A percentile compares a stretch with the other conserved stretches of the same genome.
Evolutionary conservation across 495 filamentous ascomycete species (phyloP).

Genomic region (Penicillium malachiteum): DNA sequence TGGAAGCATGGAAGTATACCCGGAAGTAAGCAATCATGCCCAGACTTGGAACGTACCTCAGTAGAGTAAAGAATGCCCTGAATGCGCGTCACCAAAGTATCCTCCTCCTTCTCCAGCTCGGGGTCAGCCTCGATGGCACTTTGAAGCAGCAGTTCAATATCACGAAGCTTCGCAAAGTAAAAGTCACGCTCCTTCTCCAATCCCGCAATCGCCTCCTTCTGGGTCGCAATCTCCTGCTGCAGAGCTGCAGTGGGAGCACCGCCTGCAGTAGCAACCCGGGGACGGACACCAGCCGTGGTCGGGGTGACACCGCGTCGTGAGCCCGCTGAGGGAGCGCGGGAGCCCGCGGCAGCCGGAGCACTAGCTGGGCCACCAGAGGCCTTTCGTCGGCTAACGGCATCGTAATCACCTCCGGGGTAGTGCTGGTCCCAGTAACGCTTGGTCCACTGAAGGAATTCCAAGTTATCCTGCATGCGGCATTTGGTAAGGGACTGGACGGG

Average conservation of each 20-base stretch:
- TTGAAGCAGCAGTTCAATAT: conserved; percentile 94
- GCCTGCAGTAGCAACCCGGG: conserved; percentile 44
- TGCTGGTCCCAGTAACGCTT: conserved; percentile 98
- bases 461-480: conserved; percentile 99
- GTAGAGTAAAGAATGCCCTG: conserved; percentile 97
- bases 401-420: conserved; percentile 94
- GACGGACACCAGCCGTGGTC: conserved; percentile 58
- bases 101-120: conserved; percentile 88
- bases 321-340: conserved; percentile 27
- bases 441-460: conserved; percentile 96
- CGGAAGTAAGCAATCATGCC: neutral
- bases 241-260: conserved; percentile 64
- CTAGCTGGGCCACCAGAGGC: conserved; percentile 60
- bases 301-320: conserved; percentile 69
- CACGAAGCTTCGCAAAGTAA: conserved; percentile 96
- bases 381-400: conserved; percentile 81
- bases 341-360: conserved; percentile 31
- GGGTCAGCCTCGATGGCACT: conserved; percentile 86
- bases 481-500: conserved; percentile 87
- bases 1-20: no score
- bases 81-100: conserved; percentile 87
- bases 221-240: conserved; percentile 72
- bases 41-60: conserved; percentile 55
- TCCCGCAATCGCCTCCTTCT: conserved; percentile 84
- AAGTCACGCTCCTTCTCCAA: conserved; percentile 95